Evolutionary conservation across 148 eudicot species (phyloP), one percentile per base, ranked within the genome.

Genomic region (Nepenthes gracilis): DNA sequence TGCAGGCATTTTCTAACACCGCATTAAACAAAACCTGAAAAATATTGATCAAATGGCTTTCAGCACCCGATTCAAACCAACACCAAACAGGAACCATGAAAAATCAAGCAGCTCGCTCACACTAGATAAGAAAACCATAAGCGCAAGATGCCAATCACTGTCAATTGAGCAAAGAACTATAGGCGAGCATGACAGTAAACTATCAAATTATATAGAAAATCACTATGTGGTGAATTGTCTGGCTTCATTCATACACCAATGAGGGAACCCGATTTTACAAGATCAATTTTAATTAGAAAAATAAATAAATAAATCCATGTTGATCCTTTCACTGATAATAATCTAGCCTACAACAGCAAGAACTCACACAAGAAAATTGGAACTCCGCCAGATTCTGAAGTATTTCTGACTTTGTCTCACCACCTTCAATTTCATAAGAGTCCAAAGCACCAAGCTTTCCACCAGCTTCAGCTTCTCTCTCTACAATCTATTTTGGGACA

Each of bases 341-440:
- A 32, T 35, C 58, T 55, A 32, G 7, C 36, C 5, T 33, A 32
- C 1, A 55, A 6, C 36, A 35, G 47, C 49, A 23, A 54, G 52
- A 47, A 77, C 97, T 43, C 79, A 90, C 97, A 84, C 95, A 90
- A 57, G 97, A 86, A 73, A 90, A 84, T 61, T 86, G 97, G 67
- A 90, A 90, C 55, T 90, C 95, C 9, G 91, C 4, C 12, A 90
- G 82, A 75, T 90, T 90, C 76, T 86, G 97, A 60, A 90, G 97
- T 23, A 90, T 75, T 77, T 88, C 96, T 6, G 86, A 81, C 82
- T 88, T 88, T 15, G 96, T 69, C 50, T 88, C 96, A 15, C 86
- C 95, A 6, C 97, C 97, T 81, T 90, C 97, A 67, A 90, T 81
- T 82, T 90, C 97, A 73, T 86, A 90, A 36, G 79, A 64, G 62